phyloP scores from a whole-genome alignment of 331 rosid genomes.

The Acacia concinna region DNA sequence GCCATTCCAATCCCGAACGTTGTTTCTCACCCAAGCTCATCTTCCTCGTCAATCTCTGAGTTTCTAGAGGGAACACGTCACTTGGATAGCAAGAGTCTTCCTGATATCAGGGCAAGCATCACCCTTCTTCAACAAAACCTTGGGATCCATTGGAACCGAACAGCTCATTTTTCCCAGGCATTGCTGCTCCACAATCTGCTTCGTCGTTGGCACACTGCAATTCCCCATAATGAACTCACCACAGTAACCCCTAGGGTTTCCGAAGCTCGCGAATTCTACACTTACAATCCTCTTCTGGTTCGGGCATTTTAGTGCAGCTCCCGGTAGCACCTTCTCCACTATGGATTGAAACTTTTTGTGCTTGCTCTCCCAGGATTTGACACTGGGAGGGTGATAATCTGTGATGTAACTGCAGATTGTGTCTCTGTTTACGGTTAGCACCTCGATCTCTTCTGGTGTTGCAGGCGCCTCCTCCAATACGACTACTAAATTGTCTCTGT shows the following conservation, averaged over 20 bases:
- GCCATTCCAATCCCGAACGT: background rate
- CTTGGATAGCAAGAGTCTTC: conserved; percentile 70
- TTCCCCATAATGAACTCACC: conserved; percentile 50
- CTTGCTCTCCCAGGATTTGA: conserved; percentile 52
- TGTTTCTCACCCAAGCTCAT: background rate
- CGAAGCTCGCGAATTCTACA: conserved; percentile 80
- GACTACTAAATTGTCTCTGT: conserved; percentile 57
- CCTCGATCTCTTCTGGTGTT: conserved; percentile 45
- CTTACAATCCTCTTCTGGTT: conserved; percentile 39
- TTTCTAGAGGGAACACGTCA: conserved; percentile 34
- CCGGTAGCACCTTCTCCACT: conserved; percentile 9
- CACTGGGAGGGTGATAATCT: conserved; percentile 58
- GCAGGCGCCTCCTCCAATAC: conserved; percentile 66
- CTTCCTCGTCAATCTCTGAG: background rate
- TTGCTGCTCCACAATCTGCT: conserved; percentile 51
- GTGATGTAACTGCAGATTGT: conserved; percentile 66
- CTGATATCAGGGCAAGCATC: conserved; percentile 41
- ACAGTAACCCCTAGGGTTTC: conserved; percentile 68
- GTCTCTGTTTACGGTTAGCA: conserved; percentile 59
- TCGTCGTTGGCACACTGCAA: conserved; percentile 44
- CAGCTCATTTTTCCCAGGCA: conserved; percentile 65
- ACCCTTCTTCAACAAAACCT: conserved; percentile 31
- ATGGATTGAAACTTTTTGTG: conserved; percentile 31
- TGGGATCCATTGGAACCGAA: conserved; percentile 39
- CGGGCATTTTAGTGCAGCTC: conserved; percentile 58